Evolutionary conservation across 176 grass and related monocot genomes (phyloP), one percentile per base, ranked within the genome.

Genomic region (Hsuehochloa calcarea): DNA sequence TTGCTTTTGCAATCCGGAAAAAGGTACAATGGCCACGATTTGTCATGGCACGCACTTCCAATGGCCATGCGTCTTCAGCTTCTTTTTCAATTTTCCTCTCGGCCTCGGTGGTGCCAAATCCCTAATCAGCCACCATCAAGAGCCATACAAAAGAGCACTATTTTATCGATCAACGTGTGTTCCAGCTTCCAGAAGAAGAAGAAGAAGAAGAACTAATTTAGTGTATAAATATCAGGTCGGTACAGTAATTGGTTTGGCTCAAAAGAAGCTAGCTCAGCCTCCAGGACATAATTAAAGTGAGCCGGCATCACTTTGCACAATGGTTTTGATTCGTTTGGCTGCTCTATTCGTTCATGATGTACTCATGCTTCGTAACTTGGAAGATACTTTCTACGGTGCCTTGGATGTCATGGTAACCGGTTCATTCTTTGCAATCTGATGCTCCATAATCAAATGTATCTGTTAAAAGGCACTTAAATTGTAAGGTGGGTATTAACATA

Each of bases 1-100:
- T 69, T 80, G 71, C 78, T 77, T 85, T 82, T 45, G 5, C 66
- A 66, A 67, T 65, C 65, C 45, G 10, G 44, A 5, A 55, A 55
- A 27, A 68, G 78, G 20, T 37, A 80, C 31, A 38, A 51, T 52
- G 38, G 47, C 14, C 10, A 15, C 46, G 74, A 84, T 65, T 84
- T 46, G 80, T 16, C 74, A 72, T 35, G 34, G 34, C 5, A 3
- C 19, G 74, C 87, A 73, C 80, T 84, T 70, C 13, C 54, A 13
- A 52, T 23, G 35, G 23, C 25, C 63, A 56, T 25, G 51, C 34
- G 23, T 50, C 40, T 54, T 1, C 35, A 0, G 22, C 55, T 13
- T 45, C 10, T 35, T 6, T 37, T 20, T 64, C 16, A 17, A 27
- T 10, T 45, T 54, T 47, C 27, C 7, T 65, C 15, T 43, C 31